Evolutionary conservation across 768 basidiomycete genomes (phyloP), one percentile per base, ranked within the genome.

Genomic region (Phallus indusiatus): DNA sequence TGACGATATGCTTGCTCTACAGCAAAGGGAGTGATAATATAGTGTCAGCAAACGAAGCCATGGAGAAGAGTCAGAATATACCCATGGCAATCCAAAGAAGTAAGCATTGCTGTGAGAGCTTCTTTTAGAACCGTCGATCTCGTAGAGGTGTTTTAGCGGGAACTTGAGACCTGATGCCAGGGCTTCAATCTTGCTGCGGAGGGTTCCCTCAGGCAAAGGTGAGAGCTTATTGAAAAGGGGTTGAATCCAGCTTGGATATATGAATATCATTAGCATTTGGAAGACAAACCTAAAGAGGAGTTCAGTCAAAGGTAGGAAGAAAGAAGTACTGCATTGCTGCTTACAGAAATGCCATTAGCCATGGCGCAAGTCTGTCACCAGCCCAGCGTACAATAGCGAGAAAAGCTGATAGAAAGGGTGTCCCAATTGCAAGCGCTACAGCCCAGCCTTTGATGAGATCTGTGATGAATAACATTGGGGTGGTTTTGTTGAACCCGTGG

Each of bases 141-240:
- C 93, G 70, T 95, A 98, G 55, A 99, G 71, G 70, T 94, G 88
- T 67, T 88, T 96, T 59, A 97, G 75, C 0, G 96, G 95, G 81
- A 98, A 99, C 60, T 86, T 83, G 66, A 98, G 85, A 67, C 85
- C 86, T 46, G 73, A 65, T 0, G 94, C 91, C 16, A 99, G 77
- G 0, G 71, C 67, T 66, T 95, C 90, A 42, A 94, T 89, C 42
- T 90, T 78, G 7, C 71, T 74, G 21, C 92, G 84, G 7, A 98
- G 75, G 20, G 90, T 86, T 34, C 91, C 90, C 14, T 80, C 75
- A 0, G 81, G 75, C 5, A 99, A 80, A 2, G 92, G 90, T 1
- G 93, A 92, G 49, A 97, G 82, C 72, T 92, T 98, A 80, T 99
- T 98, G 81, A 98, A 98, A 58, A 98, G 73, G 0, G 96, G 96